phyloP scores from a whole-genome alignment of 176 grass and related monocot species.

The Zea mays region Zm-B73-REFERENCE-NAM-5.0 NC_050105.1:118008001-118008500 shows the following conservation, averaged over 20 bases:
- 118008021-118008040: conserved; percentile 36
- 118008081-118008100: conserved; percentile 54
- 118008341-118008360: conserved; percentile 24
- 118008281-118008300: conserved; percentile 51
- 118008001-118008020: conserved; percentile 51
- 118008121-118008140: conserved; percentile 44
- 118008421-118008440: neutral
- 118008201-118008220: conserved; percentile 56
- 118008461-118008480: neutral
- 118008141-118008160: conserved; percentile 52
- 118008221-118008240: conserved; percentile 52
- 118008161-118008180: conserved; percentile 53
- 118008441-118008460: neutral
- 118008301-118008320: conserved; percentile 41
- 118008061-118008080: conserved; percentile 56
- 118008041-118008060: conserved; percentile 52
- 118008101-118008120: conserved; percentile 60
- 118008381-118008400: conserved; percentile 13
- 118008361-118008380: neutral
- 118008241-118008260: conserved; percentile 43
- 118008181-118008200: conserved; percentile 58
- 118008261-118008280: conserved; percentile 30
- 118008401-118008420: neutral
- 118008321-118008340: conserved; percentile 21
- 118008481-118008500: conserved; percentile 24